Base-by-base conservation (phyloP, 768 basidiomycete genomes). In the Zangia roseola region DNA sequence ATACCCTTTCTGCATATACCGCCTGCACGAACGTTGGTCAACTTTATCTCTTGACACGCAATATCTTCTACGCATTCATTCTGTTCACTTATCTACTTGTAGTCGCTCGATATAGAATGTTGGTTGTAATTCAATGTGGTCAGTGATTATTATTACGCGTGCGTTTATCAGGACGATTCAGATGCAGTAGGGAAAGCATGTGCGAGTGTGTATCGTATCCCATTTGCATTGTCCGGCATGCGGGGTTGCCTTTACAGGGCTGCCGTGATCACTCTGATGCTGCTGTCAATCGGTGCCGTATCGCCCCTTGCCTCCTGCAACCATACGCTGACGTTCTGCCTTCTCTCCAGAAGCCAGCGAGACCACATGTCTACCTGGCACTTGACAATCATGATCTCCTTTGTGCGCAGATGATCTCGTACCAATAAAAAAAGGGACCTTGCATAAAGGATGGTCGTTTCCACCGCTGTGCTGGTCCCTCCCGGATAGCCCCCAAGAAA, bases 1-100 rank as follows among this genome's bases (percentile, higher is more conserved):
- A 68, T 67, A 70, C 66, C 66, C 49, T 37, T 53, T 42, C 24
- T 34, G 30, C 54, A 49, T 52, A 51, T 63, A 60, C 54, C 59
- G 49, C 31, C 45, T 53, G 42, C 39, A 45, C 26, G 37, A 47
- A 49, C 41, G 36, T 47, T 49, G 17, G 41, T 45, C 36, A 16
- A n/a, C 30, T 34, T 42, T 42, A 35, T 35, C 38, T 39, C 45
- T 44, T 21, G 45, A 44, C 44, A 56, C 47, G 43, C 52, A 43
- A 42, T 52, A 36, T 50, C 45, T 49, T 25, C 39, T 43, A 44
- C 52, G 44, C 50, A 50, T 48, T 44, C 54, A 46, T 50, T 53
- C 40, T 44, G 52, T 56, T 54, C 31, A 43, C 52, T 51, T 54
- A 54, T 59, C 44, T 55, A 54, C 39, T 44, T 55, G 41, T 62